Conservation (phyloP, 306 rosid species). For the Datisca glomerata region DNA sequence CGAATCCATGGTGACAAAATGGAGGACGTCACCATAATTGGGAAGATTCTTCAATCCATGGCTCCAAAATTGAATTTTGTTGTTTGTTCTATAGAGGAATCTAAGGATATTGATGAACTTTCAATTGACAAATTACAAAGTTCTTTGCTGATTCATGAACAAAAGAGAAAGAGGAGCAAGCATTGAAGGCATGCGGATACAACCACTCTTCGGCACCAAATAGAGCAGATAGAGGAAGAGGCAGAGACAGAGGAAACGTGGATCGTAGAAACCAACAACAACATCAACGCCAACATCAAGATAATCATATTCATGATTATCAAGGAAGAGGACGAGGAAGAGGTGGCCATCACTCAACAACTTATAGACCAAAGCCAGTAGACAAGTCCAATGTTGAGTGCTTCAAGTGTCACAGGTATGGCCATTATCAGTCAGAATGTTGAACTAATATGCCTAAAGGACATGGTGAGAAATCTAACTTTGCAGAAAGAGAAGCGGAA, state of each 20-base stretch:
- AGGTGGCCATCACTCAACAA: background rate
- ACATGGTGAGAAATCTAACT: background rate
- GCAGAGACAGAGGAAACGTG: too few relatives aligned
- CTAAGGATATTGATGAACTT: background rate
- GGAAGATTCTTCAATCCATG: background rate
- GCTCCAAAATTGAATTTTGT: background rate
- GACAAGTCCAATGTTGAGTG: background rate
- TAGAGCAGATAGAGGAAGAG: too few relatives aligned
- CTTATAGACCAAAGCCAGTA: background rate
- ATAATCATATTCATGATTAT: background rate
- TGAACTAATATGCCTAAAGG: background rate
- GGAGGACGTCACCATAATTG: background rate
- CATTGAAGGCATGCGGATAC: too few relatives aligned
- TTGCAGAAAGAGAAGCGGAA: background rate
- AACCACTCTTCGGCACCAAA: background rate
- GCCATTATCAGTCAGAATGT: background rate
- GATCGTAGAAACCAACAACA: too few relatives aligned
- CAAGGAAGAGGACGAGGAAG: conserved; percentile 4
- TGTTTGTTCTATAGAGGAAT: background rate
- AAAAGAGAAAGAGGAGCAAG: too few relatives aligned
- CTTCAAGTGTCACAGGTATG: background rate
- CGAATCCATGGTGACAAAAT: background rate
- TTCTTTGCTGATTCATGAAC: too few relatives aligned
- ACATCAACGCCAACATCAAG: background rate
- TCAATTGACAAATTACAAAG: background rate